Conservation (phyloP, 148 eudicot genomes). For the Diospyros lotus region DNA sequence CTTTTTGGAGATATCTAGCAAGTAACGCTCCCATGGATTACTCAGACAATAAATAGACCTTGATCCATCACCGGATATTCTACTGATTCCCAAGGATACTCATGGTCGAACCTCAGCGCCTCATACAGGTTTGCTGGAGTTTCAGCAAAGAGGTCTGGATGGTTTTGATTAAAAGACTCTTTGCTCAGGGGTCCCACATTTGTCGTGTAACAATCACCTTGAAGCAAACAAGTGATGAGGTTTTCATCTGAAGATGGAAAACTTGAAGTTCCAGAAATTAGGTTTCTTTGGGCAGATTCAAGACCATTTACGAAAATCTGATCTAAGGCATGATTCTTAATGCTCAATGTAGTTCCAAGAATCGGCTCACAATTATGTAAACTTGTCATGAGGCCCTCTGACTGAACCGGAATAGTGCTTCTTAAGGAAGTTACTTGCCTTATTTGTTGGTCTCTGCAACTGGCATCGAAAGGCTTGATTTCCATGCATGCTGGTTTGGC, state of each 20-base stretch:
- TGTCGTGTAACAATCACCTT: conserved; percentile 31
- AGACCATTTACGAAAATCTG: conserved; percentile 28
- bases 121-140: conserved; percentile 31
- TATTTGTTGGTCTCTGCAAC: conserved; percentile 17
- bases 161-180: conserved; percentile 30
- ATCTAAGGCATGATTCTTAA: conserved; percentile 28
- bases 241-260: conserved; percentile 39
- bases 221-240: conserved; percentile 33
- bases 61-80: conserved; percentile 70
- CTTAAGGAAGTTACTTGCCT: conserved; percentile 19
- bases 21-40: conserved; percentile 4
- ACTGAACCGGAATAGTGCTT: conserved; percentile 22
- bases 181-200: conserved; percentile 33
- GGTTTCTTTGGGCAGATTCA: conserved; percentile 34
- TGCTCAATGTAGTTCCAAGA: conserved; percentile 25
- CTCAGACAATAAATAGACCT: conserved; percentile 61
- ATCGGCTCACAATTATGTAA: conserved; percentile 25
- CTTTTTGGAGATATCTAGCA: conserved; percentile 6
- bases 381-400: conserved; percentile 21
- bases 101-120: conserved; percentile 50
- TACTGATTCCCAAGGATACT: conserved; percentile 44
- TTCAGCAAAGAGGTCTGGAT: conserved; percentile 41
- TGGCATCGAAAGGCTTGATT: conserved; percentile 23
- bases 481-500: conserved; percentile 23
- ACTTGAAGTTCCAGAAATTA: conserved; percentile 24